Evolutionary conservation across 352 stramenopile species (phyloP).

Genomic region (Phytophthora agathidicida): DNA sequence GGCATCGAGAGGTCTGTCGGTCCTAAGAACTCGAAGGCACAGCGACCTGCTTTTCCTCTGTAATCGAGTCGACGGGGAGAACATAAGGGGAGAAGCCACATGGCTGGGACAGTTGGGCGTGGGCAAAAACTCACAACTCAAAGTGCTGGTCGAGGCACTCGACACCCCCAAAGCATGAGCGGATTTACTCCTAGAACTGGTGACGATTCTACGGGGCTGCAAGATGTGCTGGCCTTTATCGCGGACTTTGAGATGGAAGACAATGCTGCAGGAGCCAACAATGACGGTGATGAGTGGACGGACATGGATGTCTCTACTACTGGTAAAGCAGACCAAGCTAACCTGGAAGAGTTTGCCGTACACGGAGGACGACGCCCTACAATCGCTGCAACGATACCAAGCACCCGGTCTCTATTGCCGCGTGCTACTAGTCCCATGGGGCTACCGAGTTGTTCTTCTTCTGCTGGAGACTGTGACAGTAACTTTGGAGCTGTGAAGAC

Average conservation of each 20-base stretch:
- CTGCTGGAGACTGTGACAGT: background rate
- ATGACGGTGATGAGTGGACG: conserved; percentile 11
- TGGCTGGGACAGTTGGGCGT: conserved; percentile 16
- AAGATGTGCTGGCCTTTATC: conserved; percentile 39
- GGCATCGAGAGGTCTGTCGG: background rate
- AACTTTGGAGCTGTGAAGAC: background rate
- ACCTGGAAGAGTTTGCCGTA: conserved; percentile 12
- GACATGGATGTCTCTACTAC: background rate
- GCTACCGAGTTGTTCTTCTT: too few species aligned
- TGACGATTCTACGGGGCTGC: conserved; percentile 20
- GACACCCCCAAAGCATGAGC: conserved; percentile 10
- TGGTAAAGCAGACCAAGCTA: background rate
- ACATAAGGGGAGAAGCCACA: conserved; percentile 7
- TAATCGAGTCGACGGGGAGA: background rate
- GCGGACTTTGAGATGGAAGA: conserved; percentile 38
- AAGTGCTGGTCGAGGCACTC: conserved; percentile 7
- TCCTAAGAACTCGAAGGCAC: conserved; percentile 3
- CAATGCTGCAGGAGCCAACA: background rate
- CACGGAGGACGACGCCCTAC: conserved; percentile 1
- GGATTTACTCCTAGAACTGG: conserved; percentile 18
- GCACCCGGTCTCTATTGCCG: too few species aligned
- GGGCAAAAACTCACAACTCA: conserved; percentile 29
- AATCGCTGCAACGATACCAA: background rate
- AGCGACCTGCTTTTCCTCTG: background rate
- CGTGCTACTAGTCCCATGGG: too few species aligned